These are phyloP conservation scores for Tylopilus orsonianus DNA, from an alignment of 1,284 basidiomycete species.

Conservation along the genomic window DNA sequence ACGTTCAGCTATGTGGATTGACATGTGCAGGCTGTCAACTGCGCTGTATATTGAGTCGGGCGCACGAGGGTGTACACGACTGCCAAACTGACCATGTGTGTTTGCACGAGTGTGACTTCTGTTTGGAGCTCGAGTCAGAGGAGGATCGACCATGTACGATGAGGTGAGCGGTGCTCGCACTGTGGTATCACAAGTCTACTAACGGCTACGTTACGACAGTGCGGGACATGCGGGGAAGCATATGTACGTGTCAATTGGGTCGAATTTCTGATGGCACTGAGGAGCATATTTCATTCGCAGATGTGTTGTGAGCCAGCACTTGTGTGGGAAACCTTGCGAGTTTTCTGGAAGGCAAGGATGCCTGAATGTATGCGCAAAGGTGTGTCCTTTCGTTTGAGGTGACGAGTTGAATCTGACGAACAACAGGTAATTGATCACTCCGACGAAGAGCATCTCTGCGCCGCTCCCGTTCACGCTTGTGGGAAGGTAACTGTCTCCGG, in stretches of 20 bases:
- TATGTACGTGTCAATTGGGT: constrained; percentile 40
- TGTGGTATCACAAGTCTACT: not conserved
- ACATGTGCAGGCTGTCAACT: constrained; percentile 49
- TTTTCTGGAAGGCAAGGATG: constrained; percentile 48
- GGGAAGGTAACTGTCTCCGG: constrained; percentile 41
- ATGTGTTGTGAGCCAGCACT: constrained; percentile 47
- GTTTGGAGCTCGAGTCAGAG: constrained; percentile 35
- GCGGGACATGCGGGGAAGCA: constrained; percentile 58
- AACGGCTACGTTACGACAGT: constrained; percentile 30
- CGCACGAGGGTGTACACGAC: constrained; percentile 47
- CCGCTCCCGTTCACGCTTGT: constrained; percentile 52
- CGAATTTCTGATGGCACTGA: not conserved
- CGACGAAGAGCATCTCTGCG: constrained; percentile 52
- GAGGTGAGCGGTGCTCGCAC: constrained; percentile 36
- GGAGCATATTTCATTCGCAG: constrained; percentile 29
- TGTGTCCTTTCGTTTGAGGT: constrained; percentile 14
- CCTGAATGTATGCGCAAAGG: constrained; percentile 49
- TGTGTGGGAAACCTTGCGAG: constrained; percentile 50
- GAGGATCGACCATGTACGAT: constrained; percentile 40
- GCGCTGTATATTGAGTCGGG: constrained; percentile 43
- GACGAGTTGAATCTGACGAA: not conserved
- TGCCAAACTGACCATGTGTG: constrained; percentile 53
- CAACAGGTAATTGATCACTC: constrained; percentile 42
- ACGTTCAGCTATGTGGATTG: constrained; percentile 48
- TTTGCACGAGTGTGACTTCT: constrained; percentile 43